Base-by-base conservation (phyloP, 108 stramenopile species). In the Fragilariopsis cylindrus region DNA sequence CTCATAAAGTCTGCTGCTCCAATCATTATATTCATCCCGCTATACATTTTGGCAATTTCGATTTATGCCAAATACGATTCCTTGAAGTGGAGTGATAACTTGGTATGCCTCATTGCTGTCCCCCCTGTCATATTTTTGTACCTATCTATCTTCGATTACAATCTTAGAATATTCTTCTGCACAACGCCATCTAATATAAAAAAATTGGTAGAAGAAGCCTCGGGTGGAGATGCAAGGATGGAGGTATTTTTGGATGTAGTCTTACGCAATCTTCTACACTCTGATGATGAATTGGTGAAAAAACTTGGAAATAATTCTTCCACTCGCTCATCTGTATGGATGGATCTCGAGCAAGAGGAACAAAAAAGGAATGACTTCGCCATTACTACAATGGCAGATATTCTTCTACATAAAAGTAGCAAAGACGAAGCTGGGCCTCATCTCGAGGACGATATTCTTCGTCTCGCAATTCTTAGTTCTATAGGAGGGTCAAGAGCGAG, bases 401-500 rank as follows among this genome's bases (percentile, higher is more conserved):
- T 57, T 1, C 74, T 83, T 5, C 48, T 78, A 42, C 48, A 60
- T 16, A 78, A 75, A 50, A 62, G 70, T 2, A 43, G 8, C 9
- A 41, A 40, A 21, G 78, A 79, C 30, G 78, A 79, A 57, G 21
- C 62, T 7, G 68, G 73, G 3, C 68, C 77, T n/a, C 72, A 72
- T 48, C 52, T 87, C 3, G 86, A 87, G 65, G 78, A 84, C 18
- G 86, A 87, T 60, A 40, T 84, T 53, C 57, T 87, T 21, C 77
- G 82, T 49, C 50, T 79, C 43, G 15, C 69, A 7, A 65, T 87
- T 44, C 62, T 87, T 4, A 53, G 78, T 57, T 73, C 80, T 3
- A 54, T 87, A 12, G 86, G 82, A 55, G 76, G 78, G 21, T 41
- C 48, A 50, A 13, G n/a, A 42, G 7, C 7, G 1, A 30, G 48